These are phyloP conservation scores for Gossypium schwendimanii DNA, from an alignment of 441 rosid species.

Conservation along the genomic window DNA sequence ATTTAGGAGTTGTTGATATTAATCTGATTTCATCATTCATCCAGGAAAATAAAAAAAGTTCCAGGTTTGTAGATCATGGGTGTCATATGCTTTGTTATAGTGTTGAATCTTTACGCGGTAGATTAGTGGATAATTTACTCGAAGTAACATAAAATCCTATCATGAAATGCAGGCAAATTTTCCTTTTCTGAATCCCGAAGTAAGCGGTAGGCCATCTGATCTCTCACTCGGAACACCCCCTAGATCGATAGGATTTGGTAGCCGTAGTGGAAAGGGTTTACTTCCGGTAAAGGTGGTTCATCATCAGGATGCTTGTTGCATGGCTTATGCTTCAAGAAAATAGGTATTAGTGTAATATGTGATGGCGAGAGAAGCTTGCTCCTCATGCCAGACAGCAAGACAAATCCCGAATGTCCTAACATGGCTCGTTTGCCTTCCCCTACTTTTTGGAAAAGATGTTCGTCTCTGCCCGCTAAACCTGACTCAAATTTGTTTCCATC, in stretches of 20 bases:
- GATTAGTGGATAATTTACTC: not conserved
- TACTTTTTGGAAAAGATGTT: conserved; percentile 58
- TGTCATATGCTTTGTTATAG: not conserved
- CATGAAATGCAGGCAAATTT: conserved; percentile 31
- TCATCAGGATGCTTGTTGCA: conserved; percentile 61
- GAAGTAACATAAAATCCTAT: not conserved
- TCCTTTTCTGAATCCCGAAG: conserved; percentile 32
- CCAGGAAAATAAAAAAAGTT: not conserved
- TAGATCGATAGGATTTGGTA: conserved; percentile 41
- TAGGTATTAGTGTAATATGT: conserved; percentile 19
- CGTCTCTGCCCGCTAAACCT: conserved; percentile 72
- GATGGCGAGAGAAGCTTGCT: conserved; percentile 65
- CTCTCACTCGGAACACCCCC: conserved; percentile 75
- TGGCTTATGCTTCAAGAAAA: conserved; percentile 69
- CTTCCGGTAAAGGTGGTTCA: conserved; percentile 48
- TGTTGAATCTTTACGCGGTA: not conserved
- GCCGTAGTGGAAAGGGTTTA: conserved; percentile 42
- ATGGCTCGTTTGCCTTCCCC: conserved; percentile 35
- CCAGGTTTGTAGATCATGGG: not conserved
- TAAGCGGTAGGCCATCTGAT: conserved; percentile 41
- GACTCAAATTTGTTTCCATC: conserved; percentile 60
- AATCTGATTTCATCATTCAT: conserved; percentile 1
- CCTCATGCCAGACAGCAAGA: conserved; percentile 41
- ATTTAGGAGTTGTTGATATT: not conserved
- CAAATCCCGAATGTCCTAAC: conserved; percentile 40